Percentiles rank a stretch among this genome's conserved stretches.
Evolutionary conservation across 176 grass and related monocot genomes (phyloP).

Genomic region (Bromus sterilis): DNA sequence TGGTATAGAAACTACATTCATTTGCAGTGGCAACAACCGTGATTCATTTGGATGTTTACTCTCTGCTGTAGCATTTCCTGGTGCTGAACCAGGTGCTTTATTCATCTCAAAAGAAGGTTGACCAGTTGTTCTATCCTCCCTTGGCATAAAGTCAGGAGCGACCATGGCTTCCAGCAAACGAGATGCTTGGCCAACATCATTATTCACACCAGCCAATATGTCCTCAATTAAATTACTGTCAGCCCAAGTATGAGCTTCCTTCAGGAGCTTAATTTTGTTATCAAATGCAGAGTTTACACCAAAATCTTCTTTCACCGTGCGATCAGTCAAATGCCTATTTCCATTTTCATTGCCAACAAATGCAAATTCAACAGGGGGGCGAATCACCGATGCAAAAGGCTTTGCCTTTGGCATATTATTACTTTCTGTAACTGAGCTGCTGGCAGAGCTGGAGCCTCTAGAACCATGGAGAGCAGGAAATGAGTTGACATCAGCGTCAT

Average conservation of each 20-base stretch:
- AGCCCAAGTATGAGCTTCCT: conserved; percentile 62
- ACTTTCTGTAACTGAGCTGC: conserved; percentile 17
- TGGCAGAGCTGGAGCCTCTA: conserved; percentile 13
- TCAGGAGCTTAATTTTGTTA: conserved; percentile 49
- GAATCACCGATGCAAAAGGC: conserved; percentile 59
- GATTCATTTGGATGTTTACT: conserved; percentile 27
- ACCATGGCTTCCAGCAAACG: conserved; percentile 61
- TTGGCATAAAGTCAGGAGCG: conserved; percentile 24
- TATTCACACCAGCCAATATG: conserved; percentile 61
- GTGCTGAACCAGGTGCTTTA: conserved; percentile 3
- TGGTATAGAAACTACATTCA: conserved; percentile 31
- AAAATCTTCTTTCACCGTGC: not conserved
- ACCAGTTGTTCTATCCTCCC: conserved; percentile 15
- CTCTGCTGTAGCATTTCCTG: conserved; percentile 5
- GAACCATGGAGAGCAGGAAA: conserved; percentile 52
- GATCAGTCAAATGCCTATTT: not conserved
- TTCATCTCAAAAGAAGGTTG: conserved; percentile 26
- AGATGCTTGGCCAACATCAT: conserved; percentile 65
- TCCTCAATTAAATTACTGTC: conserved; percentile 69
- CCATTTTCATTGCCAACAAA: not conserved
- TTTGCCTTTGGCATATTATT: conserved; percentile 27
- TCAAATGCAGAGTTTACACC: conserved; percentile 3
- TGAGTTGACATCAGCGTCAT: conserved; percentile 22
- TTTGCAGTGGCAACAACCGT: conserved; percentile 19
- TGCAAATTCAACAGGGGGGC: conserved; percentile 19